Percentiles rank a stretch among this genome's conserved stretches.
Evolutionary conservation across 495 filamentous ascomycete species (phyloP).

Genomic region (Rhypophila decipiens): DNA sequence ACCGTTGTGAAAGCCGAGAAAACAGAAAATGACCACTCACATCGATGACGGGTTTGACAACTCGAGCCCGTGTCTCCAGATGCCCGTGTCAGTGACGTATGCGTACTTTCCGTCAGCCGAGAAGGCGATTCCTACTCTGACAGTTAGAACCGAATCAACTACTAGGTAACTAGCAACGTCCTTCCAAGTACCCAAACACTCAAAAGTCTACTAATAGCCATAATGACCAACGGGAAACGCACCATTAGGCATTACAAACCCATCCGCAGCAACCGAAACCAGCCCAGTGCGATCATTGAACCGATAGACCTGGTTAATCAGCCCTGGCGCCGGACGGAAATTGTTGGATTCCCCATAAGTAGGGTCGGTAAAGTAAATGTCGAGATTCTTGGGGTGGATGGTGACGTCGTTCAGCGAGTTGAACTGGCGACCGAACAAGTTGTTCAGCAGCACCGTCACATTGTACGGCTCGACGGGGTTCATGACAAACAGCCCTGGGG

Average conservation of each 20-base stretch:
- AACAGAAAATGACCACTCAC: conserved; percentile 17
- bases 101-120: conserved; percentile 44
- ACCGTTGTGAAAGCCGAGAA: too few species aligned
- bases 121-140: conserved; percentile 44
- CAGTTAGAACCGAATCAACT: too few species aligned
- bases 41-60: conserved; percentile 29
- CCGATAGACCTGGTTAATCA: conserved; percentile 54
- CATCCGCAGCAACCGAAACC: conserved; percentile 49
- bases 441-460: conserved; percentile 42
- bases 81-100: conserved; percentile 54
- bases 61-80: conserved; percentile 27
- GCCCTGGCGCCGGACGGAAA: conserved; percentile 43
- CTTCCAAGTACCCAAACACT: too few species aligned
- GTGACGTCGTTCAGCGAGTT: conserved; percentile 56
- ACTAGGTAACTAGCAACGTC: too few species aligned
- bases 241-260: conserved; percentile 51
- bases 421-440: conserved; percentile 54
- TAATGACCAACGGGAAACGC: neutral
- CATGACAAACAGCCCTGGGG: conserved; percentile 39
- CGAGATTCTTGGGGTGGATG: conserved; percentile 44
- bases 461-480: conserved; percentile 45
- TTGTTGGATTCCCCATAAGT: conserved; percentile 55
- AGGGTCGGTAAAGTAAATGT: conserved; percentile 60
- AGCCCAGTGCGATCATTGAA: conserved; percentile 41
- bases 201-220: too few species aligned